A percentile compares a stretch with the other conserved stretches of the same genome.
Evolutionary conservation across 75 land plant genomes (phyloP).

Genomic region (Picea glauca): DNA sequence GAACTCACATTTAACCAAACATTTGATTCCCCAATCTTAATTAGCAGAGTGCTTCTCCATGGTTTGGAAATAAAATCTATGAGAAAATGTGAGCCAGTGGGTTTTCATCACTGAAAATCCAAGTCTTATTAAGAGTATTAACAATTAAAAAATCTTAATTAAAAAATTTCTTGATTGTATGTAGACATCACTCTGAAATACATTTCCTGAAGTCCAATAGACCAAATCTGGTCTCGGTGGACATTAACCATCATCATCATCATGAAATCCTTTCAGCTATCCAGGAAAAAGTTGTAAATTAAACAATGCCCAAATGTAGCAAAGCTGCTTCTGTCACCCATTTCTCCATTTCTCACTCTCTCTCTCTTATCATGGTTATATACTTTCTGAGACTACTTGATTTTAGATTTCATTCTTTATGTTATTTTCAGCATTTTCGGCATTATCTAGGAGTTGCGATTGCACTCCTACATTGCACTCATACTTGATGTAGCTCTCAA

Average conservation of each 20-base stretch:
- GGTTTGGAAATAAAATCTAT: not conserved
- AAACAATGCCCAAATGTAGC: not conserved
- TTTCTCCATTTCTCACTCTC: slow-evolving; percentile 39
- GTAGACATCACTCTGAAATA: not conserved
- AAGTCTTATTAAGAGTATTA: not conserved
- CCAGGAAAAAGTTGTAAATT: not conserved
- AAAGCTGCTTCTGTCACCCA: not conserved
- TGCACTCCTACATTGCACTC: too few species aligned
- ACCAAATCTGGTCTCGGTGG: too few species aligned
- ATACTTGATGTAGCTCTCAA: too few species aligned
- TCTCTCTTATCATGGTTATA: slow-evolving; percentile 43
- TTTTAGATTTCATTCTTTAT: too few species aligned
- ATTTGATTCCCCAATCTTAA: not conserved
- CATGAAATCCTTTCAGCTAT: too few species aligned
- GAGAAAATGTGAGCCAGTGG: not conserved
- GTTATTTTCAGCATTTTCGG: too few species aligned
- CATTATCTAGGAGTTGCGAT: too few species aligned
- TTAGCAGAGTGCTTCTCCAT: not conserved
- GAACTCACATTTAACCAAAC: not conserved
- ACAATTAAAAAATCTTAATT: too few species aligned
- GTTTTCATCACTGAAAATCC: not conserved
- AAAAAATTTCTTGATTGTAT: not conserved
- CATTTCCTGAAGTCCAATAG: too few species aligned
- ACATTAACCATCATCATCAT: too few species aligned
- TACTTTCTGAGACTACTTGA: too few species aligned